A percentile compares a stretch with the other conserved stretches of the same genome.
Conservation (phyloP, 495 filamentous ascomycete species). For the Copromyces sp. region DNA sequence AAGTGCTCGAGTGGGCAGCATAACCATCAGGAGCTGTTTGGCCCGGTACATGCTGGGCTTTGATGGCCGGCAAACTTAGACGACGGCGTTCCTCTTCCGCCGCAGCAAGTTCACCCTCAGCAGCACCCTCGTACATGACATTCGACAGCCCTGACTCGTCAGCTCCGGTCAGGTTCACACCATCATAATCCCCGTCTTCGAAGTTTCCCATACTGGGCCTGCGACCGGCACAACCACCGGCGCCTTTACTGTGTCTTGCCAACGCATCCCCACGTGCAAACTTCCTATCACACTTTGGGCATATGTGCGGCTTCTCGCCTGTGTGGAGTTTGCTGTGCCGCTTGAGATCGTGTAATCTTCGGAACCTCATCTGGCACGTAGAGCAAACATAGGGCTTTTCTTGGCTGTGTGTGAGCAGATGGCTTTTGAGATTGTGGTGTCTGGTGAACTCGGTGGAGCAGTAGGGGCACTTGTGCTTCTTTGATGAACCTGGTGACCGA, state of each 20-base stretch:
- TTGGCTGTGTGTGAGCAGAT: conserved; percentile 95
- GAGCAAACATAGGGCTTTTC: conserved; percentile 94
- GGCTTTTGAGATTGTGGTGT: conserved; percentile 98
- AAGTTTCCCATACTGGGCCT: conserved; percentile 81
- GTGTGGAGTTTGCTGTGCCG: conserved; percentile 94
- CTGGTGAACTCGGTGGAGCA: conserved; percentile 94
- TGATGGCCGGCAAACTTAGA: conserved; percentile 60
- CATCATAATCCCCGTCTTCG: conserved; percentile 64
- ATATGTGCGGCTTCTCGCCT: conserved; percentile 89
- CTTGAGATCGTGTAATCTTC: conserved; percentile 90
- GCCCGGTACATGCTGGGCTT: conserved; percentile 53
- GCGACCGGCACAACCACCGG: conserved; percentile 88
- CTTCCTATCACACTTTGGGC: conserved; percentile 82
- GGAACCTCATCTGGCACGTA: conserved; percentile 81
- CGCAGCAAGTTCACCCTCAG: conserved; percentile 28
- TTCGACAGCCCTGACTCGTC: conserved; percentile 72
- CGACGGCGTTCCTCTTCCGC: conserved; percentile 43
- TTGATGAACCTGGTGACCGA: conserved; percentile 50
- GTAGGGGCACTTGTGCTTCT: conserved; percentile 93
- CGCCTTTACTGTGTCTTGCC: conserved; percentile 89
- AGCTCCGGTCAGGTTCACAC: conserved; percentile 41
- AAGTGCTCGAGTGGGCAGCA: conserved; percentile 51
- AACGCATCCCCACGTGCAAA: conserved; percentile 95
- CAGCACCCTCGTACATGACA: conserved; percentile 56
- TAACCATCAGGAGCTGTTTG: conserved; percentile 34